phyloP scores from a whole-genome alignment of 371 early-diverging fungal species.

The Entomophthora muscae region DNA sequence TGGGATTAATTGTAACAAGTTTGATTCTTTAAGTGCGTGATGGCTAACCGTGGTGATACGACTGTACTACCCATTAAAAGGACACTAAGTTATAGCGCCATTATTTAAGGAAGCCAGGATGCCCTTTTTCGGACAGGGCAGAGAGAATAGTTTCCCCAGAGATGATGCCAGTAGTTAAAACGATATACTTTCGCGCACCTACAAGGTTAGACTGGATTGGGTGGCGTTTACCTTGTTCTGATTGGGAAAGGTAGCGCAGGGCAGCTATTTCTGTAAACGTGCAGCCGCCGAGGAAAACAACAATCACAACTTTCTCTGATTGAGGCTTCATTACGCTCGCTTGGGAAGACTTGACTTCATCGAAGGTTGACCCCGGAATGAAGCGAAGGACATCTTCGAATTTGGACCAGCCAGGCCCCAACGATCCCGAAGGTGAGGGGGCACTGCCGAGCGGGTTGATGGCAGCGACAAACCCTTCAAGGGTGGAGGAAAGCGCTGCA shows the following conservation, averaged over 20 bases:
- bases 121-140: conserved; percentile 24
- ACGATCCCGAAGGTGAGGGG: conserved; percentile 11
- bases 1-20: too few species aligned
- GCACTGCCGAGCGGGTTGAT: neutral
- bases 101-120: neutral
- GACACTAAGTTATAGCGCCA: too few species aligned
- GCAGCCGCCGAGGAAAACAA: conserved; percentile 92
- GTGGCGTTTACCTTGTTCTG: conserved; percentile 50
- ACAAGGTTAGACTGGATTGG: too few species aligned
- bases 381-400: conserved; percentile 62
- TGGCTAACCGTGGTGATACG: too few species aligned
- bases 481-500: neutral
- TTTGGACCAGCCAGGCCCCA: conserved; percentile 55
- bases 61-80: too few species aligned
- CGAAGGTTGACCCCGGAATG: conserved; percentile 62
- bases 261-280: conserved; percentile 83
- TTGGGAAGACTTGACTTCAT: conserved; percentile 14
- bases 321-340: neutral
- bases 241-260: conserved; percentile 59
- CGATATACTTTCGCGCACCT: conserved; percentile 58
- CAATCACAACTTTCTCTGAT: conserved; percentile 41
- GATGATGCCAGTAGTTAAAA: conserved; percentile 71
- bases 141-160: conserved; percentile 62
- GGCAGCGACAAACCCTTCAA: neutral
- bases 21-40: too few species aligned